A percentile compares a stretch with the other conserved stretches of the same genome.
Evolutionary conservation across 129 eudicot genomes (phyloP).

Genomic region (Heracleum sosnowskyi): DNA sequence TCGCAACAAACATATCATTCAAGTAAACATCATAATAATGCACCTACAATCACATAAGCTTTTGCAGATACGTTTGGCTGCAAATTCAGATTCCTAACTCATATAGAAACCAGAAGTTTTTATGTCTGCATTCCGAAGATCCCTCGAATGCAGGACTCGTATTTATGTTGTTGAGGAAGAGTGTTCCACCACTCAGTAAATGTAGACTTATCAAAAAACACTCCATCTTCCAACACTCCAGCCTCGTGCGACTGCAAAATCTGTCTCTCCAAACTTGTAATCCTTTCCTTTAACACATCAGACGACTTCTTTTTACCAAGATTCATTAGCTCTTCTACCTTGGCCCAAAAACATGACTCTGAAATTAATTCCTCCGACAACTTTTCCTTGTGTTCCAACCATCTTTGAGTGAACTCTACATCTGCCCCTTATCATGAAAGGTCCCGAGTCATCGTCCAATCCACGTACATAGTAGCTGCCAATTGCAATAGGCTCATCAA

Average conservation of each 20-base stretch:
- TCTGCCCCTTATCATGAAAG: conserved; percentile 34
- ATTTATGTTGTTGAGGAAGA: conserved; percentile 32
- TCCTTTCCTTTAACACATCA: conserved; percentile 20
- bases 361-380: conserved; percentile 9
- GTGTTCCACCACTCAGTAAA: conserved; percentile 46
- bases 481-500: conserved; percentile 38
- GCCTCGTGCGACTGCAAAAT: conserved; percentile 14
- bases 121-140: background rate
- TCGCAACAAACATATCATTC: too few relatives aligned
- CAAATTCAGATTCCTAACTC: too few relatives aligned
- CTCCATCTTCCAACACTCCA: conserved; percentile 24
- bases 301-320: background rate
- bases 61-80: too few relatives aligned
- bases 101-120: too few relatives aligned
- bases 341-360: conserved; percentile 48
- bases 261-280: conserved; percentile 23
- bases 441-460: conserved; percentile 38
- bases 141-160: conserved; percentile 21
- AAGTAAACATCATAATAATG: too few relatives aligned
- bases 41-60: too few relatives aligned
- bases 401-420: conserved; percentile 39
- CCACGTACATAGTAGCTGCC: conserved; percentile 43
- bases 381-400: conserved; percentile 36
- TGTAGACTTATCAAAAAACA: conserved; percentile 40
- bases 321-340: conserved; percentile 40